Evolutionary conservation across 345 rosid species (phyloP).

Genomic region (Barbarea vulgaris): DNA sequence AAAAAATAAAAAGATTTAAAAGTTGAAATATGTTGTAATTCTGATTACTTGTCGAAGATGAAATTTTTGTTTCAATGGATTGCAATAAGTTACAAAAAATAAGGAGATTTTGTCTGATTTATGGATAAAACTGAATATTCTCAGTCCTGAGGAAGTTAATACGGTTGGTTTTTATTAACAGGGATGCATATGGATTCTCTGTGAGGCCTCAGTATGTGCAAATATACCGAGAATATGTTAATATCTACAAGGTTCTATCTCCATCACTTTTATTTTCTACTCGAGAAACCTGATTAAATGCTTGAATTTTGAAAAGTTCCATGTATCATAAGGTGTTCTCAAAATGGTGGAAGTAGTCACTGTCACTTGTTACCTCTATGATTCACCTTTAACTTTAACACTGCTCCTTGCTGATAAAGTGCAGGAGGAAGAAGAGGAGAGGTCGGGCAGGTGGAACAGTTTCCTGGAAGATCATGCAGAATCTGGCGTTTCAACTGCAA

Average conservation of each 20-base stretch:
- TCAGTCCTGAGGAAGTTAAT: conserved; percentile 15
- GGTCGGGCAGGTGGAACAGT: conserved; percentile 86
- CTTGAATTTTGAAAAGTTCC: neutral
- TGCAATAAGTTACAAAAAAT: neutral
- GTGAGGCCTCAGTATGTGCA: conserved; percentile 97
- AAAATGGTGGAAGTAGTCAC: neutral
- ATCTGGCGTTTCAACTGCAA: conserved; percentile 46
- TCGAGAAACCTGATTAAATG: neutral
- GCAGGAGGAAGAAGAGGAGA: conserved; percentile 99
- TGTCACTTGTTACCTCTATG: conserved; percentile 16
- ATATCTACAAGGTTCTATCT: conserved; percentile 81
- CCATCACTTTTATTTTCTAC: neutral
- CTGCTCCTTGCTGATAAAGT: conserved; percentile 6
- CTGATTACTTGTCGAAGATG: neutral
- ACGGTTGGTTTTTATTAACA: conserved; percentile 40
- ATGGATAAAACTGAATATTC: conserved; percentile 13
- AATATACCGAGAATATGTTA: conserved; percentile 85
- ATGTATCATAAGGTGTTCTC: neutral
- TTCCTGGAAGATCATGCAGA: conserved; percentile 73
- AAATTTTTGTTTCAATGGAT: neutral
- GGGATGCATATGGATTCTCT: conserved; percentile 98
- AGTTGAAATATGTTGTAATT: neutral
- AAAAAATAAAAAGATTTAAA: neutral
- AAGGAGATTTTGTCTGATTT: neutral
- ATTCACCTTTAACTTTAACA: neutral